Percentiles rank a stretch among this genome's conserved stretches.
Evolutionary conservation across 164 flowering plant genomes (phyloP).

Genomic region (Annona squamosa): DNA sequence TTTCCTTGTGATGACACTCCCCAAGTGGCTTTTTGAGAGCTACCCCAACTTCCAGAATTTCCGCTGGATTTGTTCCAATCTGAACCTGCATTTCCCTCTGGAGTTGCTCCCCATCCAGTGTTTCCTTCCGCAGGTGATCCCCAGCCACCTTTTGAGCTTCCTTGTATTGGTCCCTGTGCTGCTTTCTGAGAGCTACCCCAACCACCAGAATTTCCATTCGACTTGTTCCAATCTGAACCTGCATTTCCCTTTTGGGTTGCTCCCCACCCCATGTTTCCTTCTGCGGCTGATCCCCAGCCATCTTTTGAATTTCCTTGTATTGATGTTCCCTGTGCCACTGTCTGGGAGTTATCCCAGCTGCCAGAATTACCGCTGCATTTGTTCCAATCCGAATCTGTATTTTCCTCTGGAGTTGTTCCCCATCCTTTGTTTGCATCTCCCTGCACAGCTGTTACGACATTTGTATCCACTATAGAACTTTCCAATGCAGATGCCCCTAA

Average conservation of each 20-base stretch:
- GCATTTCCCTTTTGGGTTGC: background rate
- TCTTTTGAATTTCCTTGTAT: conserved; percentile 9
- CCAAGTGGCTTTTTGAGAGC: conserved; percentile 17
- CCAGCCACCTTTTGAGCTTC: conserved; percentile 42
- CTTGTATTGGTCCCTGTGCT: conserved; percentile 29
- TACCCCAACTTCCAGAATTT: conserved; percentile 27
- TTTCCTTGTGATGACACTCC: conserved; percentile 28
- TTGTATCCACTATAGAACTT: background rate
- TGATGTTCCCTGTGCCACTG: conserved; percentile 10
- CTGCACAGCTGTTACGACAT: background rate
- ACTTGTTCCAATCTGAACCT: background rate
- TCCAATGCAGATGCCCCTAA: conserved; percentile 29
- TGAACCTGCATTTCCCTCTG: conserved; percentile 16
- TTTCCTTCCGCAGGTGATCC: conserved; percentile 24
- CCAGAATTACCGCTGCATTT: conserved; percentile 10
- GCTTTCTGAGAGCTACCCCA: conserved; percentile 13
- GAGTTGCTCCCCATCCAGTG: conserved; percentile 22
- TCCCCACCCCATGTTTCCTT: background rate
- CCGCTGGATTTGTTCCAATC: conserved; percentile 6
- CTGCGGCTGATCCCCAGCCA: conserved; percentile 9
- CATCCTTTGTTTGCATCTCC: background rate
- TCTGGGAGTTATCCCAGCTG: no score
- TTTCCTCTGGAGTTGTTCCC: conserved; percentile 1
- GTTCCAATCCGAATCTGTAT: conserved; percentile 30
- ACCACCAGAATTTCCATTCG: conserved; percentile 24